These are phyloP conservation scores for Talaromyces albobiverticillius DNA, from an alignment of 2,329 filamentous ascomycete species.

Conservation along the genomic window DNA sequence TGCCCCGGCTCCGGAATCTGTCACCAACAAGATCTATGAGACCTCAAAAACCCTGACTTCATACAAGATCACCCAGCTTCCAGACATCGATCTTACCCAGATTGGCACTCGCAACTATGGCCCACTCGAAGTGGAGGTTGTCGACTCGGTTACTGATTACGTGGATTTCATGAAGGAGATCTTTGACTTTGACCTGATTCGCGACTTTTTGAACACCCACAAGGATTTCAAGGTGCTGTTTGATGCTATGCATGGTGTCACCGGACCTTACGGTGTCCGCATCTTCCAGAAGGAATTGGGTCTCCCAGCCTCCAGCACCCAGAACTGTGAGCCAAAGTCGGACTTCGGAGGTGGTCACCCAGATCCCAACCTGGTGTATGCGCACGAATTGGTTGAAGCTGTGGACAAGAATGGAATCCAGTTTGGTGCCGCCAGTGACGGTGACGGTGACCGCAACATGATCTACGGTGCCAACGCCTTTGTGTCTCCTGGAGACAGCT, in stretches of 20 bases:
- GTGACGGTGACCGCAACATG: constrained; percentile 99
- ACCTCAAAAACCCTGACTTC: constrained; percentile 83
- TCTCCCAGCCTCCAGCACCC: constrained; percentile 70
- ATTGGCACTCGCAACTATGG: constrained; percentile 85
- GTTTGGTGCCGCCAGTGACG: constrained; percentile 94
- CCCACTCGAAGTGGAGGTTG: constrained; percentile 85
- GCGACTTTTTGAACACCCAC: constrained; percentile 83
- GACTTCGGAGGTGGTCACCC: constrained; percentile 98
- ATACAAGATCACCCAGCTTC: constrained; percentile 88
- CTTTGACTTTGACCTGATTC: constrained; percentile 96
- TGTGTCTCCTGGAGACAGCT: constrained; percentile 92
- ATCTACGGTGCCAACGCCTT: constrained; percentile 97
- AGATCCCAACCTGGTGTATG: constrained; percentile 96
- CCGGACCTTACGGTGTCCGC: constrained; percentile 87
- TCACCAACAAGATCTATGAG: constrained; percentile 98
- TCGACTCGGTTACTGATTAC: constrained; percentile 92
- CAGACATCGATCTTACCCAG: constrained; percentile 77
- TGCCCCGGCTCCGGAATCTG: constrained; percentile 88
- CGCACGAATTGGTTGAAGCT: constrained; percentile 87
- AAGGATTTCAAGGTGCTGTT: constrained; percentile 96
- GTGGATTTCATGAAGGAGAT: constrained; percentile 95
- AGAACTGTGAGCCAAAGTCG: constrained; percentile 88
- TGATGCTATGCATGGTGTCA: constrained; percentile 90
- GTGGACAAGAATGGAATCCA: constrained; percentile 90
- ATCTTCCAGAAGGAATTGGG: constrained; percentile 95